phyloP scores from a whole-genome alignment of 108 stramenopile species.

The Skeletonema tropicum region DNA sequence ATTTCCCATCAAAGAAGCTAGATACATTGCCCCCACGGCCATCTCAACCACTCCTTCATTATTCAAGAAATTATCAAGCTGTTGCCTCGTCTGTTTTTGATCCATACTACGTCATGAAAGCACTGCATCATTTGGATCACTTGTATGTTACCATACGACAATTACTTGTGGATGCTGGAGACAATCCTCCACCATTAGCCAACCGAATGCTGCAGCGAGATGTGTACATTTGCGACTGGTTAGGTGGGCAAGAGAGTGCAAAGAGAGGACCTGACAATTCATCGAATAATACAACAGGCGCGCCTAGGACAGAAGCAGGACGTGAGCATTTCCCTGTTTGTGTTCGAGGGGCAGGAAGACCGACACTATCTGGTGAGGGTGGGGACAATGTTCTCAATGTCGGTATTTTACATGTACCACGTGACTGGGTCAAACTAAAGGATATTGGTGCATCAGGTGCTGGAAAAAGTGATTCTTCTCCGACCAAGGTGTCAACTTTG shows the following conservation, averaged over 20 bases:
- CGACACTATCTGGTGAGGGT: conserved; percentile 57
- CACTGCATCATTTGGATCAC: conserved; percentile 72
- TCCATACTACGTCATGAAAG: conserved; percentile 67
- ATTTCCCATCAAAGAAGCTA: conserved; percentile 72
- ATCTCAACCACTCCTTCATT: conserved; percentile 70
- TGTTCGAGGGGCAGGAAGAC: conserved; percentile 69
- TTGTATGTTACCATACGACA: conserved; percentile 61
- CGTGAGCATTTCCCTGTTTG: conserved; percentile 73
- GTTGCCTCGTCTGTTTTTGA: conserved; percentile 75
- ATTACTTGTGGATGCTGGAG: conserved; percentile 26
- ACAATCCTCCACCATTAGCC: conserved; percentile 28
- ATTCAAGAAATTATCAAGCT: conserved; percentile 61
- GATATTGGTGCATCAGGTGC: conserved; percentile 20
- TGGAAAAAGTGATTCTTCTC: conserved; percentile 15
- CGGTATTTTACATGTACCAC: conserved; percentile 78
- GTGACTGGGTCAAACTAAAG: conserved; percentile 31
- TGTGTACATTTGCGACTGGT: conserved; percentile 83
- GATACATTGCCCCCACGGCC: conserved; percentile 79
- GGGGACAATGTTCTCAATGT: conserved; percentile 61
- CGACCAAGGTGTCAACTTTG: conserved; percentile 56
- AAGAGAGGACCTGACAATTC: conserved; percentile 27
- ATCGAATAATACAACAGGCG: conserved; percentile 30
- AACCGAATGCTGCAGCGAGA: conserved; percentile 68
- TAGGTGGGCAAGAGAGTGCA: conserved; percentile 51
- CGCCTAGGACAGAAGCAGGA: conserved; percentile 36